Evolutionary conservation across 2,329 filamentous ascomycete genomes (phyloP), one percentile per base, ranked within the genome.

Genomic region (Pseudocercospora fuligena): DNA sequence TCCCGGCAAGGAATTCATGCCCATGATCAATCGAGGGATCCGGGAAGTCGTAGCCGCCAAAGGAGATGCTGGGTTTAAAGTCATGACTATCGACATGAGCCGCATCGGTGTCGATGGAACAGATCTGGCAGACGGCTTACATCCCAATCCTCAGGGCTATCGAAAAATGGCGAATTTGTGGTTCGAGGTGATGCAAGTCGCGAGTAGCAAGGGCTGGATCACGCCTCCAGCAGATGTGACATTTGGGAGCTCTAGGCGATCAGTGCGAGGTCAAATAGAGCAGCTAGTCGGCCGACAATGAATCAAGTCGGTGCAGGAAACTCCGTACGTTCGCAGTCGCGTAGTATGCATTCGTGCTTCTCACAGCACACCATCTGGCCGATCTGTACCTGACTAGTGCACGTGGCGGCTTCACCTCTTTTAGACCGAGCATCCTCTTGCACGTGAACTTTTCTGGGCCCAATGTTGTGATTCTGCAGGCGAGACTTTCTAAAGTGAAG

Each of bases 131-230:
- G 67, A 69, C 43, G 67, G 59, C 2, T 29, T 69, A 40, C 64
- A 66, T 65, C 64, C 67, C 2, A 66, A 64, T 63, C 64, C 60
- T 63, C 25, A 16, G n/a, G 64, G 61, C 3, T 66, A 66, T 56
- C 61, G 62, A 12, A 64, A 62, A 29, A 66, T 69, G 64, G 64
- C 61, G 21, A 27, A 43, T 12, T 46, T 47, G 33, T 66, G 67
- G 67, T 57, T 61, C 5, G 61, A 58, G 27, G 58, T 40, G 7
- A 46, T 66, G 61, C 61, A 63, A 46, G 60, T 54, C 29, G 61
- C 59, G 46, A 69, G 51, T 5, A 8, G 16, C 6, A 40, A 53
- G 31, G 58, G 58, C 9, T 64, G 65, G 61, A 69, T 66, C 29
- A 65, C 58, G 40, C 57, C 36, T 33, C 61, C 61, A 6, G 51